Conservation (phyloP, 2,329 filamentous ascomycete species). For the Geoglossum cookeanum region DNA sequence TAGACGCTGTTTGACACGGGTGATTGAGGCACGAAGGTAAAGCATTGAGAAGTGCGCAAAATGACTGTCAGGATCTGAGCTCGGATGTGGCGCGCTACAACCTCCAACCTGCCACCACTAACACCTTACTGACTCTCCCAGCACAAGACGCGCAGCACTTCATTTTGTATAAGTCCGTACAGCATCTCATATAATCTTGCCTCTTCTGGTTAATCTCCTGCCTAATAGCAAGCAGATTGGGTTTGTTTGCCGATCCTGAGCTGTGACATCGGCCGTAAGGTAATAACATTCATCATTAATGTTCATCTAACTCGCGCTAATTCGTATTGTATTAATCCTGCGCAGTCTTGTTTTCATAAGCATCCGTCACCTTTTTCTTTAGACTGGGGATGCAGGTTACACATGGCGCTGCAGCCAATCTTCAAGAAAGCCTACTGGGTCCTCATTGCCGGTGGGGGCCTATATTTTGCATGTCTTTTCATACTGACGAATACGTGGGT, state of each 20-base stretch:
- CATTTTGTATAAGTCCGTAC: background rate
- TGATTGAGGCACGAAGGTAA: background rate
- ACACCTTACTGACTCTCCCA: background rate
- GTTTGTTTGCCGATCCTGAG: no score
- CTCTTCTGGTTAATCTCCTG: background rate
- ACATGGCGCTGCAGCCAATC: background rate
- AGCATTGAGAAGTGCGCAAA: background rate
- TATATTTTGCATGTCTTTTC: constrained; percentile 49
- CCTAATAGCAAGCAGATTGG: no score
- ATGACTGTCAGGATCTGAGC: background rate
- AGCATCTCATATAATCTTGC: background rate
- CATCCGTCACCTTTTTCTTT: no score
- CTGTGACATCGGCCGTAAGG: no score
- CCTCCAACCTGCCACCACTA: background rate
- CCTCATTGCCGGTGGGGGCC: constrained; percentile 30
- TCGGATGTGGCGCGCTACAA: background rate
- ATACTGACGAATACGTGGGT: constrained; percentile 48
- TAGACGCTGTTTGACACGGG: background rate
- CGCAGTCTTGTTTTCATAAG: background rate
- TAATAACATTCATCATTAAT: no score
- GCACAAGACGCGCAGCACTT: background rate
- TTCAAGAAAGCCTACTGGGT: constrained; percentile 1
- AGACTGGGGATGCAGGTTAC: background rate
- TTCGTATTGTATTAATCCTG: background rate
- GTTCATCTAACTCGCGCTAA: background rate